Evolutionary conservation across 2,329 filamentous ascomycete species (phyloP).

Genomic region (Hypoxylon sp.): DNA sequence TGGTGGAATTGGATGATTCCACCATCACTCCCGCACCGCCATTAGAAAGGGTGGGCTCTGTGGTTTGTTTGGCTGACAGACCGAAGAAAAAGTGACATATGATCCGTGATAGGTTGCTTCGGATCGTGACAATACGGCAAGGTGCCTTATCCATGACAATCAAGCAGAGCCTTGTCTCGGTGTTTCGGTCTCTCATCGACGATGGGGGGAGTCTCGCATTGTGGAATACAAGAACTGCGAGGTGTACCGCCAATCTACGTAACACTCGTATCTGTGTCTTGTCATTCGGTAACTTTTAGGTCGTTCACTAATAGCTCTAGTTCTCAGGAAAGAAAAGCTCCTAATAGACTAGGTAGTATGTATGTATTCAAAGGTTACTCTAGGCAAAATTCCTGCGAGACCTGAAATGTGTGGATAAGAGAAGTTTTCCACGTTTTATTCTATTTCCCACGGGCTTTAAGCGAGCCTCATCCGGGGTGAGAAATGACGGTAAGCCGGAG

Average conservation of each 20-base stretch:
- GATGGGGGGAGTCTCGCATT: slow-evolving; percentile 22
- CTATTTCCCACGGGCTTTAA: slow-evolving; percentile 9
- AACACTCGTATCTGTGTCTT: slow-evolving; percentile 33
- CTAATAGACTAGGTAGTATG: neutral
- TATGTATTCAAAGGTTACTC: slow-evolving; percentile 11
- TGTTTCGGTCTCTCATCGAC: slow-evolving; percentile 32
- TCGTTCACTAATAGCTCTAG: slow-evolving; percentile 20
- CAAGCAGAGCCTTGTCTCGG: slow-evolving; percentile 32
- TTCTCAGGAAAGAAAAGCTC: slow-evolving; percentile 18
- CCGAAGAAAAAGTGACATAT: slow-evolving; percentile 17
- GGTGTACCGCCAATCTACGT: slow-evolving; percentile 33
- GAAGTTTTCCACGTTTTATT: slow-evolving; percentile 18
- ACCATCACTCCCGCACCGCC: slow-evolving; percentile 17
- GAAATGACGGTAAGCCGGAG: slow-evolving; percentile 21
- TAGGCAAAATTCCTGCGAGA: slow-evolving; percentile 24
- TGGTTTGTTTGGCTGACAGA: slow-evolving; percentile 17
- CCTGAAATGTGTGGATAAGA: slow-evolving; percentile 14
- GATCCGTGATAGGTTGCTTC: slow-evolving; percentile 33
- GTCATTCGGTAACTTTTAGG: slow-evolving; percentile 23
- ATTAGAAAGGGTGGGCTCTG: slow-evolving; percentile 10
- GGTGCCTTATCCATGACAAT: slow-evolving; percentile 38
- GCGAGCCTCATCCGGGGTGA: slow-evolving; percentile 6
- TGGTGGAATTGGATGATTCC: slow-evolving; percentile 15
- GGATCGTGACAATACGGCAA: slow-evolving; percentile 42
- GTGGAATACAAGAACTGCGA: slow-evolving; percentile 21